phyloP scores from a whole-genome alignment of 176 grass and related monocot species.

The Carex kokanica region DNA sequence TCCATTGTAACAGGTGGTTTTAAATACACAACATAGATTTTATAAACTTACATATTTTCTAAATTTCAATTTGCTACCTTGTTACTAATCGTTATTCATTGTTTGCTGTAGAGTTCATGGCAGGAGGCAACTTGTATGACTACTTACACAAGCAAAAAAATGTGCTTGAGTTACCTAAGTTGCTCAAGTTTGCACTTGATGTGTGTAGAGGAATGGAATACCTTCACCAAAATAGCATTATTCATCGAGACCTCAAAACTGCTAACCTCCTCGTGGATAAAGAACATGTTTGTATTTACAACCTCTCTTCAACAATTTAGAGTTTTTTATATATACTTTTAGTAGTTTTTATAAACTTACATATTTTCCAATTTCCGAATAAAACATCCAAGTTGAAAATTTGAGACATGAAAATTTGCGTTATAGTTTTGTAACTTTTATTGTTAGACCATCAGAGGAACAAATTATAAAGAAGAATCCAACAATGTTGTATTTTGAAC shows the following conservation, averaged over 20 bases:
- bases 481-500: background rate
- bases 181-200: conserved; percentile 91
- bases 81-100: background rate
- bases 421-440: background rate
- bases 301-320: background rate
- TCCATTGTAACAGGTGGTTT: conserved; percentile 84
- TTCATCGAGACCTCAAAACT: conserved; percentile 98
- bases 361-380: background rate
- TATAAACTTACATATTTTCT: background rate
- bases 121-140: conserved; percentile 93
- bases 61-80: background rate
- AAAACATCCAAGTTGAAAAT: background rate
- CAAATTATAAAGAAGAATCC: too few species aligned
- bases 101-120: conserved; percentile 87
- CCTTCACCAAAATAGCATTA: conserved; percentile 85
- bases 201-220: conserved; percentile 88
- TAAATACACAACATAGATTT: conserved; percentile 26
- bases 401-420: background rate
- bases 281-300: conserved; percentile 55
- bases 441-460: background rate
- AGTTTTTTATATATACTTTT: background rate
- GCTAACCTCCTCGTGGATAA: conserved; percentile 97
- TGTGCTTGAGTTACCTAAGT: conserved; percentile 48
- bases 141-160: conserved; percentile 86
- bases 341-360: too few species aligned